A percentile compares a stretch with the other conserved stretches of the same genome.
Conservation (phyloP, 2,329 filamentous ascomycete genomes). For the Trichoderma citrinoviride region DNA sequence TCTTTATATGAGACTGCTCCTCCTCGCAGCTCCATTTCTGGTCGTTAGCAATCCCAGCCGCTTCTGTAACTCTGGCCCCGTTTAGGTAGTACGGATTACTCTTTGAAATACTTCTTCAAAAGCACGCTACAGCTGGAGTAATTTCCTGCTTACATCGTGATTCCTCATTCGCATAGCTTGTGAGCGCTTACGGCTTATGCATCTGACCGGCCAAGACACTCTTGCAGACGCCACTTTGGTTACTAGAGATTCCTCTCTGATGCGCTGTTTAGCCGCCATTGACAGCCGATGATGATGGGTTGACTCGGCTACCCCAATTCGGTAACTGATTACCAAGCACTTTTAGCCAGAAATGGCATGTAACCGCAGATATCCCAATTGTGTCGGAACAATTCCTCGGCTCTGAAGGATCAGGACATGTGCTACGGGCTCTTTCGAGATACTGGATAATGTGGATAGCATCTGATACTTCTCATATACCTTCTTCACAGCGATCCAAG, state of each 20-base stretch:
- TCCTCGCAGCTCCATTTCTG: not conserved
- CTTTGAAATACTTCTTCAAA: no score
- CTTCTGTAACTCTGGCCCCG: no score
- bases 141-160: not conserved
- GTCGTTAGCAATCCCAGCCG: not conserved
- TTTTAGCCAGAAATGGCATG: not conserved
- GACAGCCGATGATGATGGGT: no score
- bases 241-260: no score
- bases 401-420: not conserved
- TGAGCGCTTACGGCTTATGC: not conserved
- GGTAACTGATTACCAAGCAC: conserved; percentile 2
- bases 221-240: not conserved
- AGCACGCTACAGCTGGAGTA: no score
- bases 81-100: no score
- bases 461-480: no score
- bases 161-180: not conserved
- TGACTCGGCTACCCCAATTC: not conserved
- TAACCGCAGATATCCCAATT: not conserved
- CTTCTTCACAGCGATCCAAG: no score
- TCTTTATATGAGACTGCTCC: not conserved
- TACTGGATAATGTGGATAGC: no score
- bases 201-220: not conserved
- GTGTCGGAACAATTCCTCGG: not conserved
- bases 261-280: no score
- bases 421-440: not conserved